Base-by-base conservation (phyloP, 1,284 basidiomycete species). In the Flammula alnicola region DNA sequence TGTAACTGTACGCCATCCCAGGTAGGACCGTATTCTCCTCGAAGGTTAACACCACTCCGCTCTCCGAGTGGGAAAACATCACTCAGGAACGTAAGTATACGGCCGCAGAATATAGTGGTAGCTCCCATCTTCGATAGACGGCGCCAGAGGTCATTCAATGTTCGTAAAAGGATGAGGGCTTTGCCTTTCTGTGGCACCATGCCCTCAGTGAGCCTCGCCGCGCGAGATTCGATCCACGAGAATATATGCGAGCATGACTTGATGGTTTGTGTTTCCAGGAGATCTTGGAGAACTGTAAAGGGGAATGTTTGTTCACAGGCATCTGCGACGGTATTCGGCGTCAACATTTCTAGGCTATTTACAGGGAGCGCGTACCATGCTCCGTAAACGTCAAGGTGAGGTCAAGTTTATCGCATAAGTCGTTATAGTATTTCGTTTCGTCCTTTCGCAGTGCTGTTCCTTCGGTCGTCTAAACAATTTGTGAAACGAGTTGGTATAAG, bases 141-240 rank as follows among this genome's bases (percentile, higher is more conserved):
- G 12, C 91, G 80, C 1, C 95, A 75, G 6, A 96, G 79, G 61
- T 95, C 93, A 61, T 96, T 96, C 42, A 94, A 77, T 25, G 87
- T 88, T 35, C 94, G 83, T 23, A 96, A 77, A 10, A 96, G 76
- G 39, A 90, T 77, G 29, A 95, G 83, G 0, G 91, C 91, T 65
- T 95, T 95, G 52, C 91, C 91, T 64, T 89, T 91, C 64, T 87
- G 83, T 0, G 92, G 91, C 9, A 88, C 79, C 81, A 95, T 84
- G 50, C 79, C 85, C 42, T 78, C 77, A 0, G 87, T 91, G 33
- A 93, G 74, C 8, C 85, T 76, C 14, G 73, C 67, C 0, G 83
- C 78, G 20, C 86, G 83, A 42, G 68, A 68, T 69, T 94, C 91
- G 36, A 94, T 86, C 87, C 91, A 94, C 3, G 84, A 83, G 69